Evolutionary conservation across 495 filamentous ascomycete genomes (phyloP).

Genomic region (Terfezia boudieri): DNA sequence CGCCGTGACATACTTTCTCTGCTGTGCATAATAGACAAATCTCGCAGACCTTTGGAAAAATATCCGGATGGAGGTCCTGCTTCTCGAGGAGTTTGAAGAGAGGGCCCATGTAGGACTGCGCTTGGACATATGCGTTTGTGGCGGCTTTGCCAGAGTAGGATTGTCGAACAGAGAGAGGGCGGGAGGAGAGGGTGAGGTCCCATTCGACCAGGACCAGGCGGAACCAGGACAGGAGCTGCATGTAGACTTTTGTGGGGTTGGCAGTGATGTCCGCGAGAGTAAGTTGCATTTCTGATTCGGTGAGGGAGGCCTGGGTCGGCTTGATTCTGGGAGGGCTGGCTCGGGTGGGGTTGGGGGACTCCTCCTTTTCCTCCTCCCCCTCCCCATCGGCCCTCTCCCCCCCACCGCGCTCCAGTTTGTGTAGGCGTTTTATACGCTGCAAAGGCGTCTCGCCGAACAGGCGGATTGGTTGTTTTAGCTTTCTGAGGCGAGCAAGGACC

Average conservation of each 20-base stretch:
- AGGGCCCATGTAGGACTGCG: constrained; percentile 64
- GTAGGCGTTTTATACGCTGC: constrained; percentile 45
- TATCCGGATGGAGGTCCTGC: constrained; percentile 48
- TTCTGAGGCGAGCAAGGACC: constrained; percentile 41
- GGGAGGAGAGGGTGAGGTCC: constrained; percentile 51
- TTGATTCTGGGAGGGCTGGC: constrained; percentile 25
- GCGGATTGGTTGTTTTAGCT: constrained; percentile 43
- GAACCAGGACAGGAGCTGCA: constrained; percentile 83
- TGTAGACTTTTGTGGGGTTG: constrained; percentile 40
- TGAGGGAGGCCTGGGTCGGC: constrained; percentile 41
- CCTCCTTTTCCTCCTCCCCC: constrained; percentile 27
- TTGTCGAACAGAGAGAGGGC: constrained; percentile 38
- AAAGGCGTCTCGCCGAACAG: constrained; percentile 72
- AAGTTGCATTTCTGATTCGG: constrained; percentile 74
- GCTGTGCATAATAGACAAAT: constrained; percentile 80
- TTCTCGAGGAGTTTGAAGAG: constrained; percentile 79
- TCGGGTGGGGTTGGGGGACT: constrained; percentile 28
- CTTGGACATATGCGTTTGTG: constrained; percentile 53
- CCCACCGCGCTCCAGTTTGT: constrained; percentile 28
- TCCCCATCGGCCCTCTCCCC: constrained; percentile 18
- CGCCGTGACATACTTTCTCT: constrained; percentile 77
- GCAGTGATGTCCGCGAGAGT: constrained; percentile 31
- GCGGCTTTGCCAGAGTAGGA: constrained; percentile 59
- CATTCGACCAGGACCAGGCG: constrained; percentile 78
- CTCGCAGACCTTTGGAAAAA: constrained; percentile 73